Base-by-base conservation (phyloP, 192 early-diverging fungal species). In the Entomortierella beljakovae region DNA sequence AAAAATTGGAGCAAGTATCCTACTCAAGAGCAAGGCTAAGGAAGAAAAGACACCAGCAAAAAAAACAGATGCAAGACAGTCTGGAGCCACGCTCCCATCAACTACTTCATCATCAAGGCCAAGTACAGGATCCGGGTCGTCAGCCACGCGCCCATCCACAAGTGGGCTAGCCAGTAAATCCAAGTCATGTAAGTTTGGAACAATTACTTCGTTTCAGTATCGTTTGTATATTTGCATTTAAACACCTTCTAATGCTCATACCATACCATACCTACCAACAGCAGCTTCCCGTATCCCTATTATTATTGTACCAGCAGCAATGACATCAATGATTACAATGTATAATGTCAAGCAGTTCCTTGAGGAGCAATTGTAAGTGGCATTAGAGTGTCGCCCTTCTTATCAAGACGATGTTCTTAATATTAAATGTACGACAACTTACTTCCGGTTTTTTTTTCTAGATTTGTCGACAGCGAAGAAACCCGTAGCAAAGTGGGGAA, bases 321-420 rank as follows among this genome's bases (percentile, higher is more conserved):
- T 92, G 5, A 94, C 94, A 4, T 89, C 96, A 1, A 88, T 93
- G 77, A 54, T 98, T 46, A 96, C 91, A 32, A 85, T 97, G 84
- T 95, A 91, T 81, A 98, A 98, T 81, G 90, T 95, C 51, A 91
- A 93, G 74, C 81, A 92, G 35, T 94, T 98, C 54, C 81, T 98
- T 6, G 80, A 90, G 64, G 92, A 93, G 51, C 85, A 93, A 75
- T 81, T 81, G 89, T 92, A 80, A 79, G 87, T 72, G 3, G n/a
- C 29, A 15, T 18, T 46, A 43, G 3, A 3, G n/a, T n/a, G n/a
- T n/a, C n/a, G n/a, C n/a, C n/a, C n/a, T n/a, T n/a, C n/a, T n/a
- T n/a, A n/a, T 46, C 43, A 20, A 16, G 15, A 4, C 5, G 11
- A 46, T 46, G 11, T 40, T 40, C 37, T 40, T 9, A 6, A 9